Base-by-base conservation (phyloP, 2,329 filamentous ascomycete species). In the Cladosporium sp. region DNA sequence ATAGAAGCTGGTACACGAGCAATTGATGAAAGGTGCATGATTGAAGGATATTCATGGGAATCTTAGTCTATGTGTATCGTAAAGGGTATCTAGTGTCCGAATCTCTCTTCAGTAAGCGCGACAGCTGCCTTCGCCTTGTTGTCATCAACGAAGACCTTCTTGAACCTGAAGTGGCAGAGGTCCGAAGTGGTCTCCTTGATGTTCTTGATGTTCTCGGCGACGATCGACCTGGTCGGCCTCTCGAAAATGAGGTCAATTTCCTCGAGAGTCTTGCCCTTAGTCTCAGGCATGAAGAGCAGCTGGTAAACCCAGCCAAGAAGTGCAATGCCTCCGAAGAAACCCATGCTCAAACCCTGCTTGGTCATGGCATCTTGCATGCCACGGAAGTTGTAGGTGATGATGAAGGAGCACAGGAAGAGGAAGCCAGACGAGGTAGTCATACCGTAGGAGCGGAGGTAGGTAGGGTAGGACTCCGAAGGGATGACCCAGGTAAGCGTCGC, bases 351-450 rank as follows among this genome's bases (percentile, higher is more conserved):
- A 9, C 88, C 87, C 1, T 85, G 88, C 36, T 74, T 78, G 7
- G 79, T 82, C 81, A 90, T 88, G n/a, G 83, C 82, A 0, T 81
- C 70, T 71, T 88, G 83, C 88, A 90, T 90, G 9, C 79, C 78
- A 0, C 81, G 80, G 74, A 90, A 90, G 78, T 89, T 89, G 78
- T 89, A 90, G 9, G 87, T 90, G 54, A 90, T 86, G 65, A 89
- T 80, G 75, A 89, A 90, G 1, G 85, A 87, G 55, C 82, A 84
- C 20, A 90, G 78, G 81, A 89, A 90, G 5, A 90, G 78, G 62
- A 85, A 83, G 1, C 82, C 85, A 49, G 86, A 84, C 0, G 85
- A 87, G 0, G 83, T 86, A 4, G 86, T 88, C 87, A 90, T 90
- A 61, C 88, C 88, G 71, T 90, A 90, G 11, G 80, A 84, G 51